phyloP scores from a whole-genome alignment of 2,329 filamentous ascomycete genomes.

The Alternaria sp. region DNA sequence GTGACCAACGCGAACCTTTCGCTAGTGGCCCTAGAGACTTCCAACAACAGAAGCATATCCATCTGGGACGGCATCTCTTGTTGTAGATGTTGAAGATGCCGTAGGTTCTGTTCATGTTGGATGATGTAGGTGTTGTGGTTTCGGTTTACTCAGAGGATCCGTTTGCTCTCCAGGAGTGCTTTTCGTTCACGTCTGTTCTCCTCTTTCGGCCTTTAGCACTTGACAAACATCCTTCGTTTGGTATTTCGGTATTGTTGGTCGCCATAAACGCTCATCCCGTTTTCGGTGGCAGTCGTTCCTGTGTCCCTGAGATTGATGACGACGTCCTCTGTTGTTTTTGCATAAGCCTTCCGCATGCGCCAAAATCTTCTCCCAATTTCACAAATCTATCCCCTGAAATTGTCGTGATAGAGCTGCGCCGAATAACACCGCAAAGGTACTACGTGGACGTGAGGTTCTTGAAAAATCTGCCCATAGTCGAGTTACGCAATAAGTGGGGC shows the following conservation, averaged over 20 bases:
- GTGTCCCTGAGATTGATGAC: background rate
- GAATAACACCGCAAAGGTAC: background rate
- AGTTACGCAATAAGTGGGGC: slow-evolving; percentile 17
- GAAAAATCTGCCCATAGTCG: slow-evolving; percentile 6
- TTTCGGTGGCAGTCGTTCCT: background rate
- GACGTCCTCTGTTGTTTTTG: slow-evolving; percentile 1
- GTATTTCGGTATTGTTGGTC: background rate
- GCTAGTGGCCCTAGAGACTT: background rate
- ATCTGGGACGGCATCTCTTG: slow-evolving; percentile 11
- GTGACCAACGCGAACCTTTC: slow-evolving; percentile 3
- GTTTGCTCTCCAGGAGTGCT: slow-evolving; percentile 13
- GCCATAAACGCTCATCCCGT: background rate
- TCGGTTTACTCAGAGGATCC: slow-evolving; percentile 11
- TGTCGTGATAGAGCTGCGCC: background rate
- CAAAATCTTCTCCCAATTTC: background rate
- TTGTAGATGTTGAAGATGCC: slow-evolving; percentile 34
- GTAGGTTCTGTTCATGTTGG: background rate
- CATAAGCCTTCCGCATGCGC: background rate
- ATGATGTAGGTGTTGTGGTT: slow-evolving; percentile 20
- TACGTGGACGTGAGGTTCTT: slow-evolving; percentile 20
- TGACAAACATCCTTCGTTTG: background rate
- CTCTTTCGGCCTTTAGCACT: background rate
- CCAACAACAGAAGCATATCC: background rate
- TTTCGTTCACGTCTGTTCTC: slow-evolving; percentile 2
- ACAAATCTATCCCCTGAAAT: background rate